Evolutionary conservation across 306 rosid species (phyloP).

Genomic region (Aeschynomene evenia): DNA sequence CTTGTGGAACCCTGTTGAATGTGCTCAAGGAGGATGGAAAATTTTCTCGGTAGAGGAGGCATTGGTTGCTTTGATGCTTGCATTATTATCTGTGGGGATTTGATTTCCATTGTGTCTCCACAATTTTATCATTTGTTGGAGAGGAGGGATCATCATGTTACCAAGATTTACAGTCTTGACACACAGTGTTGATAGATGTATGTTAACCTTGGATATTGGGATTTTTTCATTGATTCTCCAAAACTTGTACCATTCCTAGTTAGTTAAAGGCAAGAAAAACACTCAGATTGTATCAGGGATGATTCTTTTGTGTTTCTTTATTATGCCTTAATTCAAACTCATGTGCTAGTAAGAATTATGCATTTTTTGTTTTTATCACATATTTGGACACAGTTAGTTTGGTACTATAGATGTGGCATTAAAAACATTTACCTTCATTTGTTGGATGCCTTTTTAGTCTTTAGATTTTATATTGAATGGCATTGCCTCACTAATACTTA

Average conservation of each 20-base stretch:
- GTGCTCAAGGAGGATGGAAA: no score
- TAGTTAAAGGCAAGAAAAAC: background rate
- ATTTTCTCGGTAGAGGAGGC: no score
- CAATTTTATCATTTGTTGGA: conserved; percentile 38
- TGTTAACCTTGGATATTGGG: conserved; percentile 18
- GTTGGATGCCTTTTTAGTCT: background rate
- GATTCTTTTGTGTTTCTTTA: conserved; percentile 7
- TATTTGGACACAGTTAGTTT: background rate
- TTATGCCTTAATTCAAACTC: conserved; percentile 26
- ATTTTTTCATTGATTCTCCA: conserved; percentile 20
- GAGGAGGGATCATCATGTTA: conserved; percentile 24
- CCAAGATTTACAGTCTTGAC: conserved; percentile 19
- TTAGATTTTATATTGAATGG: background rate
- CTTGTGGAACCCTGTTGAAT: no score
- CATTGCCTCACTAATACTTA: background rate
- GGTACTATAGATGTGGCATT: background rate
- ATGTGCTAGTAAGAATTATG: background rate
- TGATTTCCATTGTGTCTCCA: conserved; percentile 32
- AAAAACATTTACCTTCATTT: background rate
- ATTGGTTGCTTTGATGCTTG: background rate
- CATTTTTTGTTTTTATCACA: background rate
- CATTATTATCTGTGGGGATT: conserved; percentile 26
- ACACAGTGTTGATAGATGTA: background rate
- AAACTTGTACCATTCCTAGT: conserved; percentile 38
- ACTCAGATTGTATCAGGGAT: conserved; percentile 17